Base-by-base conservation (phyloP, 768 basidiomycete species). In the Boletus pseudopeckii region DNA sequence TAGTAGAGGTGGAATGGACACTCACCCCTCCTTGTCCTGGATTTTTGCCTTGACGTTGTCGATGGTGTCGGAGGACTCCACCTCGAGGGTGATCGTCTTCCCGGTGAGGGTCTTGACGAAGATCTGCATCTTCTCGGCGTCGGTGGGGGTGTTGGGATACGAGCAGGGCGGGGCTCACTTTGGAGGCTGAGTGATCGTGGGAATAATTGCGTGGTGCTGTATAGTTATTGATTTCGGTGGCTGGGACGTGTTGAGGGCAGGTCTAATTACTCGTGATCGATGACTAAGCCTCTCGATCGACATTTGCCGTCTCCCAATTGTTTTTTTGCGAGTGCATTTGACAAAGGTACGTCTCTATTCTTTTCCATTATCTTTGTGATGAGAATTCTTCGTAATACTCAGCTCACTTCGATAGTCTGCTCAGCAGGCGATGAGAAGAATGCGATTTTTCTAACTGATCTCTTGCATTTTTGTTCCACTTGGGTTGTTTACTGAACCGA, bases 101-200 rank as follows among this genome's bases (percentile, higher is more conserved):
- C 64, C 64, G 72, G 91, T 95, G 63, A 94, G 89, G 80, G 92
- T 94, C 77, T 82, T 87, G 75, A 87, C 85, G 78, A 88, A 88
- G 72, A 88, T 88, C 74, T 83, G 82, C 82, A 83, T 83, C 65
- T 66, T 67, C 53, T 56, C 45, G 43, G 36, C 26, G 65, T 54
- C 22, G 55, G 32, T 44, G 48, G 28, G 22, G 38, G 13, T 17
- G 58, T 34, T 26, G 47, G 7, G 46, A 36, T 33, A 17, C 8
- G 30, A 45, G 22, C 24, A 41, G 34, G 38, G 33, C 42, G 20
- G 53, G 46, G 9, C 26, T n/a, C 15, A 8, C 39, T 20, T 51
- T 41, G 46, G 40, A 33, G 49, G 22, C 8, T 53, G 26, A 38
- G 39, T 24, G 36, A 41, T 30, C 55, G 64, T 67, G 62, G 61